A percentile compares a stretch with the other conserved stretches of the same genome.
Conservation (phyloP, 352 stramenopile species). For the Phytophthora pseudosyringae region DNA sequence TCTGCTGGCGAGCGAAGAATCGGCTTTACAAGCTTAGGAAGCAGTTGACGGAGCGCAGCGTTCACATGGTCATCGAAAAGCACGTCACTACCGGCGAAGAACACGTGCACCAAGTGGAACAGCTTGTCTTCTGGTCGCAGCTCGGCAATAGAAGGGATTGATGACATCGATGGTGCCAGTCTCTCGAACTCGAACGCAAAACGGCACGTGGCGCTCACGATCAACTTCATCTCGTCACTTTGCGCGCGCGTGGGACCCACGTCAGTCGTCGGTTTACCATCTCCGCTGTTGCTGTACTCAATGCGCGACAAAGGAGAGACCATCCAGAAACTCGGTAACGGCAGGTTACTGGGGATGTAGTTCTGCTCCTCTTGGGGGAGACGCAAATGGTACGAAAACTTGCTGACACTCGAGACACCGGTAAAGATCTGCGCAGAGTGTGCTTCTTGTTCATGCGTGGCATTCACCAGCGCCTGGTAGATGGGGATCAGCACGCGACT, state of each 20-base stretch:
- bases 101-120: slow-evolving; percentile 76
- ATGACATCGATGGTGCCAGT: slow-evolving; percentile 27
- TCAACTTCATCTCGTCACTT: slow-evolving; percentile 75
- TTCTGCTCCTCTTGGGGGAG: slow-evolving; percentile 61
- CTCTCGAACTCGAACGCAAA: slow-evolving; percentile 69
- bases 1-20: slow-evolving; percentile 34
- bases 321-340: slow-evolving; percentile 73
- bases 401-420: slow-evolving; percentile 20
- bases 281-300: slow-evolving; percentile 47
- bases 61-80: slow-evolving; percentile 76
- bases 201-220: slow-evolving; percentile 69
- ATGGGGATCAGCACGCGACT: slow-evolving; percentile 64
- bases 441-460: slow-evolving; percentile 56
- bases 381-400: slow-evolving; percentile 63
- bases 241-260: slow-evolving; percentile 49
- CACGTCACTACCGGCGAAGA: slow-evolving; percentile 75
- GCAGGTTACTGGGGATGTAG: slow-evolving; percentile 61
- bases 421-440: slow-evolving; percentile 55
- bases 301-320: slow-evolving; percentile 74
- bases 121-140: slow-evolving; percentile 71
- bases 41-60: slow-evolving; percentile 49
- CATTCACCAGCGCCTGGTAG: slow-evolving; percentile 72
- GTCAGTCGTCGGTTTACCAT: slow-evolving; percentile 23
- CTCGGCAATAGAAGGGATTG: slow-evolving; percentile 27
- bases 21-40: slow-evolving; percentile 51